phyloP scores from a whole-genome alignment of 306 rosid genomes.

The Begonia masoniana region DNA sequence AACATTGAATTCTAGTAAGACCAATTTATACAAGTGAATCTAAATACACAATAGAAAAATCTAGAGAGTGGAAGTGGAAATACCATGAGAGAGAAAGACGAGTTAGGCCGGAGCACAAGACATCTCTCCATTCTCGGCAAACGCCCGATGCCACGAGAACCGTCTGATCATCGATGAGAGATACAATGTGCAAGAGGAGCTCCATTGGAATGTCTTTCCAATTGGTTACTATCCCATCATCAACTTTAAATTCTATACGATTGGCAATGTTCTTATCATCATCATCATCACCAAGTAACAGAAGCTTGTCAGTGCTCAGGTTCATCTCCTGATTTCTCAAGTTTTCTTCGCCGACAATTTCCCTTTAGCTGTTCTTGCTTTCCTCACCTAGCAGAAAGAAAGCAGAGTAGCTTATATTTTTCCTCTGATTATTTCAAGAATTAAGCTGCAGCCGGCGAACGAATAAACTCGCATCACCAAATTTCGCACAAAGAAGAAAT shows the following conservation, averaged over 20 bases:
- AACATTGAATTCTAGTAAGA: no score
- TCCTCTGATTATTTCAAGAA: no score
- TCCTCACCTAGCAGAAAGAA: conserved; percentile 42
- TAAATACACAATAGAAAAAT: no score
- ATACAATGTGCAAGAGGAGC: conserved; percentile 69
- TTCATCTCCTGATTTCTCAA: conserved; percentile 41
- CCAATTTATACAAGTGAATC: no score
- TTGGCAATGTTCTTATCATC: conserved; percentile 10
- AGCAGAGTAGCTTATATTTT: no score
- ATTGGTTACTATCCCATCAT: conserved; percentile 36
- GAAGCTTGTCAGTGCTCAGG: conserved; percentile 66
- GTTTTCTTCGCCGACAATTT: neutral
- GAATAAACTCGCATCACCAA: no score
- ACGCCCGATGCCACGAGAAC: conserved; percentile 66
- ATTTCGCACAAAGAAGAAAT: no score
- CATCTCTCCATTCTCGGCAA: conserved; percentile 98
- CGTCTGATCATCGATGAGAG: conserved; percentile 63
- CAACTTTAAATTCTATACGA: conserved; percentile 38
- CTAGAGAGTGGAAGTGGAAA: no score
- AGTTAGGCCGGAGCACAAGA: conserved; percentile 53
- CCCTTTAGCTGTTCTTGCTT: conserved; percentile 12
- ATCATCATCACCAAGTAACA: conserved; percentile 42
- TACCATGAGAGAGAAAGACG: conserved; percentile 90
- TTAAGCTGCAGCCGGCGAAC: no score
- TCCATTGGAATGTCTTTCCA: conserved; percentile 98